Percentiles rank a stretch among this genome's conserved stretches.
Conservation (phyloP, 495 filamentous ascomycete genomes). For the Ascobolus immersus region DNA sequence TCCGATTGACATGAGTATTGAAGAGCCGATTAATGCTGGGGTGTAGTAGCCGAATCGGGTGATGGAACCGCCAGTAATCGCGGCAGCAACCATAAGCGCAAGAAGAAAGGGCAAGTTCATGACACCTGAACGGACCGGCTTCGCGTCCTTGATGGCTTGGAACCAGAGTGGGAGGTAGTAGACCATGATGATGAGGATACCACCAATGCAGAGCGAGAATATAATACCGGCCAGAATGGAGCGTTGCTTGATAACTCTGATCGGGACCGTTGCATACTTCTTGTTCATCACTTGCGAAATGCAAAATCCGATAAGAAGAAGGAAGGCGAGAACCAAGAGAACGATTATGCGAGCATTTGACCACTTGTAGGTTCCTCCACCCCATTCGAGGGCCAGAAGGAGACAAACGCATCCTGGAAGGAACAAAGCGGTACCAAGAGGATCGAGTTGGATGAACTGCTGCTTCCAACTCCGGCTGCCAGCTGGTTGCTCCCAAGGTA, state of each 20-base stretch:
- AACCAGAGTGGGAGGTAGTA: conserved; percentile 76
- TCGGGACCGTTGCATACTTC: conserved; percentile 53
- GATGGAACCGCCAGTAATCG: conserved; percentile 33
- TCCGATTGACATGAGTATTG: conserved; percentile 36
- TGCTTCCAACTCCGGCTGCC: conserved; percentile 19
- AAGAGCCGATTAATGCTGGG: conserved; percentile 39
- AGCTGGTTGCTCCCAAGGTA: conserved; percentile 18
- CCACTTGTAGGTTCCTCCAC: conserved; percentile 47
- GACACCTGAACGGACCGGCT: conserved; percentile 47
- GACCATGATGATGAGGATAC: conserved; percentile 38
- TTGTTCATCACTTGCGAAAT: conserved; percentile 38
- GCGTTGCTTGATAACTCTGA: conserved; percentile 43
- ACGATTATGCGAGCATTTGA: conserved; percentile 37
- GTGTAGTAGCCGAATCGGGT: conserved; percentile 48
- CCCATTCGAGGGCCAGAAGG: conserved; percentile 67
- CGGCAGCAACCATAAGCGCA: conserved; percentile 30
- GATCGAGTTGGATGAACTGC: conserved; percentile 36
- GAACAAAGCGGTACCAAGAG: conserved; percentile 38
- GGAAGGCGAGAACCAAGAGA: conserved; percentile 40
- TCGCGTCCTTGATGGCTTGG: conserved; percentile 51
- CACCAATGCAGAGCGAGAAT: conserved; percentile 31
- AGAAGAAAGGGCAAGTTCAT: conserved; percentile 52
- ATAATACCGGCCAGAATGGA: conserved; percentile 30
- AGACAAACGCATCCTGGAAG: conserved; percentile 46
- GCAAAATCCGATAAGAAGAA: conserved; percentile 38